phyloP scores from a whole-genome alignment of 225 moss, liverwort and hornwort species.

The Sphagnum contortum region DNA sequence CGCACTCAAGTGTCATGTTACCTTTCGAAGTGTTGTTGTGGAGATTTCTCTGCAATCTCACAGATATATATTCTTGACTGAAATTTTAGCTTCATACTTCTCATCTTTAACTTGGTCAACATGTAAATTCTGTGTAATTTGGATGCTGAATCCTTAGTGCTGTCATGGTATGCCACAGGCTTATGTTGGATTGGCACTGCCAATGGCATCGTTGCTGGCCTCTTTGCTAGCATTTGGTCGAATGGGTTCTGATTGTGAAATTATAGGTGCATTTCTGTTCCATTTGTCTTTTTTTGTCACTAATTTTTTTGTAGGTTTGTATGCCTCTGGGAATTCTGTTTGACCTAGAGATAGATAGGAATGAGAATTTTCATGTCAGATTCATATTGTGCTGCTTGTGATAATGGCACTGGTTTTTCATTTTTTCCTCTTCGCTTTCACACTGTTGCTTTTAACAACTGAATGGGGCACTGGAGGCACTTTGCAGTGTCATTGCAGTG shows the following conservation, averaged over 20 bases:
- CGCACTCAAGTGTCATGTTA: too few relatives aligned
- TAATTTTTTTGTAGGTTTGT: neutral
- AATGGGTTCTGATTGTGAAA: conserved; percentile 29
- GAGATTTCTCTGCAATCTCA: neutral
- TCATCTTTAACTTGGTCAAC: too few relatives aligned
- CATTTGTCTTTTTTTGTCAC: neutral
- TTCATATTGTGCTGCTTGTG: neutral
- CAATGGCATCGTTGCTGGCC: conserved; percentile 31
- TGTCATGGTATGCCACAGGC: conserved; percentile 5
- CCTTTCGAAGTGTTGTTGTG: neutral
- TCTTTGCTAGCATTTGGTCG: conserved; percentile 35
- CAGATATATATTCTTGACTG: neutral
- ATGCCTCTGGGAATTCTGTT: too few relatives aligned
- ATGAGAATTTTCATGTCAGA: neutral
- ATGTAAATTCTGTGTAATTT: too few relatives aligned
- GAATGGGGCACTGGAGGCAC: too few relatives aligned
- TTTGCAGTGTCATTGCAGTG: neutral
- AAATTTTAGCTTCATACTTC: neutral
- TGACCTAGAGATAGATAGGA: too few relatives aligned
- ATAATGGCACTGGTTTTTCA: too few relatives aligned
- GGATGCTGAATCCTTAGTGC: too few relatives aligned
- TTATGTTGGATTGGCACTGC: conserved; percentile 30
- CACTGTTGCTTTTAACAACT: too few relatives aligned
- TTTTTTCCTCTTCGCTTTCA: too few relatives aligned
- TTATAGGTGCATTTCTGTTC: conserved; percentile 13